Percentiles rank a stretch among this genome's conserved stretches.
phyloP scores from a whole-genome alignment of 345 rosid species.

The Balakata baccata region DNA sequence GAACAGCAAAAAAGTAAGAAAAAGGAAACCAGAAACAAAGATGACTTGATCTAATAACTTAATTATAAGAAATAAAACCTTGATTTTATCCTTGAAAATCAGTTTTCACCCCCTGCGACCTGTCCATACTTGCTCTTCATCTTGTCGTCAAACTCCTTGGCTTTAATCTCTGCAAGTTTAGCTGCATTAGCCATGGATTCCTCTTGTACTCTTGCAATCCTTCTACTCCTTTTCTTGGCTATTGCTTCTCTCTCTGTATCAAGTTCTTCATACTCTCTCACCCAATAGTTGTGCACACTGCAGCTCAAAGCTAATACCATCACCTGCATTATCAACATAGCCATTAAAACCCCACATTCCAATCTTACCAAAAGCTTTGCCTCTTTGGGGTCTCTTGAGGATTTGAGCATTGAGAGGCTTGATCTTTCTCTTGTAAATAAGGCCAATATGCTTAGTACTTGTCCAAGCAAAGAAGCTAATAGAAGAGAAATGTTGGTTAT shows the following conservation, averaged over 20 bases:
- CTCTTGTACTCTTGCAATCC: conserved; percentile 48
- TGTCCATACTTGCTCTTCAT: conserved; percentile 44
- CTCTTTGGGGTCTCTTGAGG: conserved; percentile 49
- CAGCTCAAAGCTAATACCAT: conserved; percentile 48
- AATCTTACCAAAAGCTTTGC: conserved; percentile 58
- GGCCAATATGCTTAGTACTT: conserved; percentile 34
- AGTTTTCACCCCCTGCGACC: conserved; percentile 55
- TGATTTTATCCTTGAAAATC: conserved; percentile 46
- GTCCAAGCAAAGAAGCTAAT: conserved; percentile 45
- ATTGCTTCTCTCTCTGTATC: conserved; percentile 46
- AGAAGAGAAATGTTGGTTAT: conserved; percentile 48
- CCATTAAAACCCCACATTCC: conserved; percentile 60
- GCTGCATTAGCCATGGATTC: conserved; percentile 46
- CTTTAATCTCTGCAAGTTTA: conserved; percentile 37
- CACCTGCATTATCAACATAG: conserved; percentile 45
- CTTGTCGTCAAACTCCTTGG: conserved; percentile 44
- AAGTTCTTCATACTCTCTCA: conserved; percentile 47
- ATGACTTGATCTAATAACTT: not conserved
- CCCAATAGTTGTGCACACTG: conserved; percentile 46
- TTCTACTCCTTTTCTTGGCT: conserved; percentile 43
- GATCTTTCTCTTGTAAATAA: conserved; percentile 46
- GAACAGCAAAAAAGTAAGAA: not conserved
- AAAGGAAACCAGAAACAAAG: not conserved
- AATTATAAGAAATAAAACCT: too few species aligned
- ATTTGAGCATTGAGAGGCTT: conserved; percentile 45